A percentile compares a stretch with the other conserved stretches of the same genome.
phyloP scores from a whole-genome alignment of 2,329 filamentous ascomycete genomes.

The Pestalotiopsis sp. region DNA sequence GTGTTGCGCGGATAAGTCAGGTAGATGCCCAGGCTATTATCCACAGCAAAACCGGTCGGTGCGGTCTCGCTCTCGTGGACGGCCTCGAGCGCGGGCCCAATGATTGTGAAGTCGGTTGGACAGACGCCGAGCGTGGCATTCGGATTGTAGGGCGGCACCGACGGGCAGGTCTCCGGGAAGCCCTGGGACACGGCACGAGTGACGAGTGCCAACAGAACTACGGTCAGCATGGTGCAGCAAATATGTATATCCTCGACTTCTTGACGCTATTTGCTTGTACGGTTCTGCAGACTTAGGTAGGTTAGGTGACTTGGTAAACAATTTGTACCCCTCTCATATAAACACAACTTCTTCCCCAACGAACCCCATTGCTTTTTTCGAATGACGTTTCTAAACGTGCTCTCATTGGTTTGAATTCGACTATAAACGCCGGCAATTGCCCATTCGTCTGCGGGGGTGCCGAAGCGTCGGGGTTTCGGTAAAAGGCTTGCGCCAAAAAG shows the following conservation, averaged over 20 bases:
- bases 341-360: not conserved
- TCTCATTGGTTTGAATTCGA: not conserved
- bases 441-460: not conserved
- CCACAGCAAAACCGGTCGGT: slow-evolving; percentile 41
- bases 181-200: slow-evolving; percentile 1
- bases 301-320: too few species aligned
- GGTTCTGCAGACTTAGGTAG: not conserved
- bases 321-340: not conserved
- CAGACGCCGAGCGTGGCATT: slow-evolving; percentile 6
- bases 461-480: not conserved
- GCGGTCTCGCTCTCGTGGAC: slow-evolving; percentile 38
- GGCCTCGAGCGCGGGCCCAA: slow-evolving; percentile 35
- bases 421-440: not conserved
- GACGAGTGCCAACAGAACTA: not conserved
- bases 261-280: not conserved
- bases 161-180: slow-evolving; percentile 3
- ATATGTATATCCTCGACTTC: not conserved
- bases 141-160: not conserved
- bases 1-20: slow-evolving; percentile 43
- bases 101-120: slow-evolving; percentile 34
- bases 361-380: not conserved
- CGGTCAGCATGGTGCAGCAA: not conserved
- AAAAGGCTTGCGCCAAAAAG: not conserved
- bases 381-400: not conserved
- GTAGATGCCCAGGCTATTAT: slow-evolving; percentile 38